A percentile compares a stretch with the other conserved stretches of the same genome.
These are phyloP conservation scores for Penicillium sp. DNA, from an alignment of 2,329 filamentous ascomycete species.

Conservation along the genomic window DNA sequence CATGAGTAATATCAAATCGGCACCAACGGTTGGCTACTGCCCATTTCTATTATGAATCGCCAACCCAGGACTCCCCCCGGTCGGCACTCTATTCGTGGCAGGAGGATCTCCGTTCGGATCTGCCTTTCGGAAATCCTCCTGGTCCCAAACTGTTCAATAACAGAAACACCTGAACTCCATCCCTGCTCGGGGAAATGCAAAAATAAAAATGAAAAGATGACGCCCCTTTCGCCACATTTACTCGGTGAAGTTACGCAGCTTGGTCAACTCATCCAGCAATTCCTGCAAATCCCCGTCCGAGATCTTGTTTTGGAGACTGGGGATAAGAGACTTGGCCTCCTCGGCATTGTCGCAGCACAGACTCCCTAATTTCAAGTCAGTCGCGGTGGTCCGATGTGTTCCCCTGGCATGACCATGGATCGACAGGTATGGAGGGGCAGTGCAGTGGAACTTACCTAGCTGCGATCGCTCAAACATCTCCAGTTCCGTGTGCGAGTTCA, in stretches of 20 bases:
- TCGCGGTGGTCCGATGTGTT: background rate
- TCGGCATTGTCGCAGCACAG: conserved; percentile 90
- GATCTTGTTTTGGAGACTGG: conserved; percentile 85
- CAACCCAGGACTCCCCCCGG: conserved; percentile 1
- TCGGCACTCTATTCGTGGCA: background rate
- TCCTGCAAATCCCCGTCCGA: conserved; percentile 84
- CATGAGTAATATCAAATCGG: background rate
- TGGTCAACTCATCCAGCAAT: conserved; percentile 86
- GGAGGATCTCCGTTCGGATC: background rate
- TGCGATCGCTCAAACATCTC: conserved; percentile 93
- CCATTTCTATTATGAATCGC: conserved; percentile 9
- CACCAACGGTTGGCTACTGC: conserved; percentile 1
- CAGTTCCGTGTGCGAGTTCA: conserved; percentile 74
- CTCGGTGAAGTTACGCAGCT: conserved; percentile 61
- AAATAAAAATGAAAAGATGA: background rate
- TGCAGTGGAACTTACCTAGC: conserved; percentile 63
- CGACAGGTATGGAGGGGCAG: background rate
- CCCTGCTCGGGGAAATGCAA: conserved; percentile 4
- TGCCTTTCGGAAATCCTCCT: conserved; percentile 4
- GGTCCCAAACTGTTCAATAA: background rate
- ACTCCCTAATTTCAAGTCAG: conserved; percentile 61
- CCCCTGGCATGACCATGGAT: background rate
- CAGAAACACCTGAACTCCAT: conserved; percentile 29
- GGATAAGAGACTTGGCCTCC: conserved; percentile 95
- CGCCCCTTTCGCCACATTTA: conserved; percentile 18